Percentiles rank a stretch among this genome's conserved stretches.
phyloP scores from a whole-genome alignment of 2,329 filamentous ascomycete genomes.

The Fusarium sp. region DNA sequence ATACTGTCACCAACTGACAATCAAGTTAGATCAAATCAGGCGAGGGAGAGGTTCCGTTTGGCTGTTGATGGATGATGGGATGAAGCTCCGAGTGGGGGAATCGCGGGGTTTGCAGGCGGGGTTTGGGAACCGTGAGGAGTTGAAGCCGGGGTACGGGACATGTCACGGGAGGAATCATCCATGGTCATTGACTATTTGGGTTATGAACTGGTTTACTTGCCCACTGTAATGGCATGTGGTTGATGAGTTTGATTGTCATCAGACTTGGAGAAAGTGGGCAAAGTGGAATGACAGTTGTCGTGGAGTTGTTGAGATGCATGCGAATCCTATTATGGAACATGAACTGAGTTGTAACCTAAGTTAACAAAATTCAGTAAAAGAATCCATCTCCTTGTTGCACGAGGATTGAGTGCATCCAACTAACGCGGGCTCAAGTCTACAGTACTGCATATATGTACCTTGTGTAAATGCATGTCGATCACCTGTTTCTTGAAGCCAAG shows the following conservation, averaged over 20 bases:
- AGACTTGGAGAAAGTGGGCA: background rate
- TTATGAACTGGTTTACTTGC: background rate
- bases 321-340: background rate
- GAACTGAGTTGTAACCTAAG: background rate
- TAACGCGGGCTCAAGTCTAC: background rate
- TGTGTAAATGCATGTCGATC: background rate
- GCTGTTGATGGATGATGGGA: constrained; percentile 9
- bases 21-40: constrained; percentile 1
- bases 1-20: background rate
- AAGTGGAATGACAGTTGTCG: background rate
- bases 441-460: background rate
- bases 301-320: constrained; percentile 4
- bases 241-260: constrained; percentile 8
- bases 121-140: constrained; percentile 13
- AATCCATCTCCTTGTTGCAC: background rate
- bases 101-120: constrained; percentile 27
- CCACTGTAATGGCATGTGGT: constrained; percentile 14
- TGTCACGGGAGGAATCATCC: constrained; percentile 8
- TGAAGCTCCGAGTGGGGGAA: constrained; percentile 23
- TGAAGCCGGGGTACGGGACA: constrained; percentile 14
- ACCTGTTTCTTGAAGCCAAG: background rate
- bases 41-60: constrained; percentile 12
- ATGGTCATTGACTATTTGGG: constrained; percentile 6
- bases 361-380: background rate
- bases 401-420: background rate